Evolutionary conservation across 2,329 filamentous ascomycete genomes (phyloP).

Genomic region (Calonectria henricotiae): DNA sequence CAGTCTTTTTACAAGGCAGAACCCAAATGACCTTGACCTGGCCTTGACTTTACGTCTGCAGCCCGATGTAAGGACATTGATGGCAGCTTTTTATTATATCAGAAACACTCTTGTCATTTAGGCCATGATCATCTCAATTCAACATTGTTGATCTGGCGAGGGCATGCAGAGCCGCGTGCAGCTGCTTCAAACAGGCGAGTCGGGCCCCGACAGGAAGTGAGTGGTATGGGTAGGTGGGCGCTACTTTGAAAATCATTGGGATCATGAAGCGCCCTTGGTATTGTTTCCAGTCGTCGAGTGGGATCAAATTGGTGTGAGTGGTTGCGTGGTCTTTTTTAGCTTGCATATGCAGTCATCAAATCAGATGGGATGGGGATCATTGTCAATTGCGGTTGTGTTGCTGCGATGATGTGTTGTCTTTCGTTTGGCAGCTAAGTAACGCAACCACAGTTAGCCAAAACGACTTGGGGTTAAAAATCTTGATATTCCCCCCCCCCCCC

Average conservation of each 20-base stretch:
- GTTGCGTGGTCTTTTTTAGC: slow-evolving; percentile 20
- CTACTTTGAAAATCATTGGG: slow-evolving; percentile 19
- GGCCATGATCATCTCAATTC: slow-evolving; percentile 34
- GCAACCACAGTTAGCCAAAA: slow-evolving; percentile 23
- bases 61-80: slow-evolving; percentile 6
- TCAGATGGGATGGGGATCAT: slow-evolving; percentile 19
- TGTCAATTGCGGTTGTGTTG: background rate
- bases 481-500: slow-evolving; percentile 27
- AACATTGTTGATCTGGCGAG: slow-evolving; percentile 42
- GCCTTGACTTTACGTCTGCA: slow-evolving; percentile 3
- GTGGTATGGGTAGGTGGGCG: slow-evolving; percentile 1
- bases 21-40: slow-evolving; percentile 1
- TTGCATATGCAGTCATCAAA: slow-evolving; percentile 28
- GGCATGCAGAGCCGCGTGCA: slow-evolving; percentile 31
- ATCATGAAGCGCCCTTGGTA: background rate
- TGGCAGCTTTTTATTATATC: slow-evolving; percentile 16
- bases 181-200: slow-evolving; percentile 7
- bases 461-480: slow-evolving; percentile 23
- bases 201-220: slow-evolving; percentile 10
- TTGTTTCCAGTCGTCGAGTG: background rate
- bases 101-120: slow-evolving; percentile 34
- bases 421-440: slow-evolving; percentile 27
- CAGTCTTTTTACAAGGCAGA: slow-evolving; percentile 1
- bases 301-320: slow-evolving; percentile 7
- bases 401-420: slow-evolving; percentile 19